phyloP scores from a whole-genome alignment of 2,329 filamentous ascomycete species.

The Colletotrichum camelliae region DNA sequence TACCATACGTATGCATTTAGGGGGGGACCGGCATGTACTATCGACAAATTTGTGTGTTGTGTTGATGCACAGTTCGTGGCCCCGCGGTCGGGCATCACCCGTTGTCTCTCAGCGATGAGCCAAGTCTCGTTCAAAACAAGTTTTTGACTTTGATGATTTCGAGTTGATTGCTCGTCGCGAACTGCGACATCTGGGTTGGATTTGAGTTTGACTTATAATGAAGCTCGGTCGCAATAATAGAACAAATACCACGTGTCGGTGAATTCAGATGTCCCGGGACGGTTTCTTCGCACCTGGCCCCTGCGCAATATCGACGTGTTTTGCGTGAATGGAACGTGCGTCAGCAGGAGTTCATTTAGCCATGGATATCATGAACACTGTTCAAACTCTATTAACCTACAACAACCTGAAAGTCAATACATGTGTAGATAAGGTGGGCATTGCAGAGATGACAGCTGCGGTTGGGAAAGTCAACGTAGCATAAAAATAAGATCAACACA shows the following conservation, averaged over 20 bases:
- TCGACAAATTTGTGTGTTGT: neutral
- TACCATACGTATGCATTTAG: neutral
- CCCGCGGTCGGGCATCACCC: neutral
- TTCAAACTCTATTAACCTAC: neutral
- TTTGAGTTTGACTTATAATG: neutral
- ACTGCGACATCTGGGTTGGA: neutral
- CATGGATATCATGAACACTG: neutral
- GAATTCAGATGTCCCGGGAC: neutral
- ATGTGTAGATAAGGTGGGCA: neutral
- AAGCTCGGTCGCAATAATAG: neutral
- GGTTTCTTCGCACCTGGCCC: neutral
- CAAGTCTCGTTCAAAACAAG: neutral
- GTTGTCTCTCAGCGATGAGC: neutral
- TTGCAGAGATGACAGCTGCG: neutral
- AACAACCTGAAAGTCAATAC: neutral
- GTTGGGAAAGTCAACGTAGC: accelerated
- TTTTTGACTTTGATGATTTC: neutral
- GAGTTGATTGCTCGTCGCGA: neutral
- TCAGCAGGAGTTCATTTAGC: neutral
- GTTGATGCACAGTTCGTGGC: neutral
- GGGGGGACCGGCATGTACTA: neutral
- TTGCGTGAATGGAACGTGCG: neutral
- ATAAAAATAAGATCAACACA: neutral
- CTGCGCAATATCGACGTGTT: neutral
- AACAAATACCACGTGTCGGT: neutral